phyloP scores from a whole-genome alignment of 257 asterid species.

The Rauvolfia tetraphylla region DNA sequence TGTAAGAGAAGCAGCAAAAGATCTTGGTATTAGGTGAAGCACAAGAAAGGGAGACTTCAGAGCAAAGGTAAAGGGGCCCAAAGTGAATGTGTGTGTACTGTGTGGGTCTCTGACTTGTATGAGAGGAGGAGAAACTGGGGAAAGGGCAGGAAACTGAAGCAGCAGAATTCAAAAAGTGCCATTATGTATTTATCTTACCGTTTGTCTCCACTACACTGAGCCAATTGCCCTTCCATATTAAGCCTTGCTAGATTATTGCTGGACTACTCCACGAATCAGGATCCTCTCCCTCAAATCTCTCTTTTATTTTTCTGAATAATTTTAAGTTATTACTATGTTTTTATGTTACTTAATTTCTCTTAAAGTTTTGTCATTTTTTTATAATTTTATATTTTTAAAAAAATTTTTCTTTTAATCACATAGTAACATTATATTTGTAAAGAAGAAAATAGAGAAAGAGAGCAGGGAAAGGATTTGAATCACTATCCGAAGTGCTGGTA shows the following conservation, averaged over 20 bases:
- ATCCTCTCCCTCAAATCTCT: too few species aligned
- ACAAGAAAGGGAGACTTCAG: conserved; percentile 55
- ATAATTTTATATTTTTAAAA: too few species aligned
- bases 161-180: conserved; percentile 3
- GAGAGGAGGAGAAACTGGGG: background rate
- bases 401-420: too few species aligned
- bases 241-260: background rate
- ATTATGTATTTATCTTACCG: conserved; percentile 9
- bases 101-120: background rate
- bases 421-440: too few species aligned
- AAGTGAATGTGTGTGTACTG: conserved; percentile 1
- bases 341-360: too few species aligned
- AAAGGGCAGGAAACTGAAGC: background rate
- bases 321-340: too few species aligned
- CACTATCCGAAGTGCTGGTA: too few species aligned
- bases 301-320: too few species aligned
- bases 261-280: too few species aligned
- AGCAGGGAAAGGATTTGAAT: too few species aligned
- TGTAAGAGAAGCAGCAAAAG: conserved; percentile 28
- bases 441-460: too few species aligned
- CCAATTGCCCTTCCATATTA: background rate
- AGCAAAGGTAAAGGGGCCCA: conserved; percentile 21
- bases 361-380: too few species aligned
- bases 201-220: background rate
- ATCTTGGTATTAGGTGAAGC: conserved; percentile 44